Evolutionary conservation across 2,329 filamentous ascomycete species (phyloP), one percentile per base, ranked within the genome.

Genomic region (Fusarium sp.): DNA sequence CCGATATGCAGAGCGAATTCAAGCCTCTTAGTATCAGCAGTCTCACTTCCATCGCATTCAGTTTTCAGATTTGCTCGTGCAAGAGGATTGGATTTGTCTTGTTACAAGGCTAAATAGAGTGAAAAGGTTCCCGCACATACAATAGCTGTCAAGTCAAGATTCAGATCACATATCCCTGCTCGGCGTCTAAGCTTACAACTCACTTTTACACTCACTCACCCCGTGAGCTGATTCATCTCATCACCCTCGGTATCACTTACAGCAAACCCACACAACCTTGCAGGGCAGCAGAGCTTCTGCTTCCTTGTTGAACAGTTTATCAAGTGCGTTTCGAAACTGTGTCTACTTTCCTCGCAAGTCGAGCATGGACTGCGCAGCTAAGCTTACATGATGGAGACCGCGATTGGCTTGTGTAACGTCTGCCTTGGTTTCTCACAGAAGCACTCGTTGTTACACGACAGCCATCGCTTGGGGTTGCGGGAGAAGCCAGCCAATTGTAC

Each of bases 1-100:
- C 66, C 57, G 57, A 68, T 68, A 66, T 65, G 46, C 57, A 68
- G 60, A 60, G 57, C 40, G 54, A 69, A 59, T 59, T 65, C 66
- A 69, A 59, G 64, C 55, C 55, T 59, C 62, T 69, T 53, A 26
- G n/a, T n/a, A n/a, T 26, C 55, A 57, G 49, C 46, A 63, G 28
- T 57, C 65, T n/a, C 40, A 49, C 57, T 46, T 50, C 52, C 21
- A 46, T 46, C 56, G 26, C 40, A 47, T 47, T 38, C 52, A 19
- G 38, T 53, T 6, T 34, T 28, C 26, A 28, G 26, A 28, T 28
- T 30, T 28, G 44, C 19, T 46, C 38, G n/a, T 45, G n/a, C 19
- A 23, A 26, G 39, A 51, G n/a, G 20, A 47, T 43, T 15, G 38
- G 20, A 28, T 49, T 51, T 56, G 32, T 42, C 26, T 38, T 14